Evolutionary conservation across 345 rosid species (phyloP).

Genomic region (Lepidium sativum): DNA sequence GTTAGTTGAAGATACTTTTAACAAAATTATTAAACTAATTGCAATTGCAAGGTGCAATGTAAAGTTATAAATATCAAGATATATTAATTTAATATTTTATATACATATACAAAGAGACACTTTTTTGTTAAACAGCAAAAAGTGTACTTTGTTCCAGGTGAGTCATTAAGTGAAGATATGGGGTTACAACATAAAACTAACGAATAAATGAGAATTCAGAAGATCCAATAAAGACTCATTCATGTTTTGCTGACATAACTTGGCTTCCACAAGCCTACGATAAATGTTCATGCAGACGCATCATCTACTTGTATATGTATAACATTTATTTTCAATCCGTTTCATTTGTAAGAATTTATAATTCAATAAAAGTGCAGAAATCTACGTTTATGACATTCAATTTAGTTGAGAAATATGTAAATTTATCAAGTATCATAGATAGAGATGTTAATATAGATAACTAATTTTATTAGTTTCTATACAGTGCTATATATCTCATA

Average conservation of each 20-base stretch:
- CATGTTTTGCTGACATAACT: constrained; percentile 7
- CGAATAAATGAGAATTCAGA: background rate
- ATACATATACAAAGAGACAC: background rate
- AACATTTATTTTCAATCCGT: background rate
- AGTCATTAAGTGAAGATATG: background rate
- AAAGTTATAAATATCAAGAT: too few relatives aligned
- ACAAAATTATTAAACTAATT: too few relatives aligned
- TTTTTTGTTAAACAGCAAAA: background rate
- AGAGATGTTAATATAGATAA: background rate
- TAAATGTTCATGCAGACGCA: constrained; percentile 1
- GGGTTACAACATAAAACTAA: background rate
- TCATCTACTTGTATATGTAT: background rate
- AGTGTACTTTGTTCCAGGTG: background rate
- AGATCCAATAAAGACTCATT: background rate
- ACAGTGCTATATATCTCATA: background rate
- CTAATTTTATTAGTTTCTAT: background rate
- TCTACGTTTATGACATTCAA: background rate
- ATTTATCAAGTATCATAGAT: background rate
- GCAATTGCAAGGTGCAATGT: too few relatives aligned
- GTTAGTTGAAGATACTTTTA: constrained; percentile 7
- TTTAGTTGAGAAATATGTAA: background rate
- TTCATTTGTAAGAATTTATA: background rate
- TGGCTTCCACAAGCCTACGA: background rate
- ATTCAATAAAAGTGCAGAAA: background rate
- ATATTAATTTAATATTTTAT: too few relatives aligned